Conservation (phyloP, 2,329 filamentous ascomycete genomes). For the Mycosphaerelloides madeirae region DNA sequence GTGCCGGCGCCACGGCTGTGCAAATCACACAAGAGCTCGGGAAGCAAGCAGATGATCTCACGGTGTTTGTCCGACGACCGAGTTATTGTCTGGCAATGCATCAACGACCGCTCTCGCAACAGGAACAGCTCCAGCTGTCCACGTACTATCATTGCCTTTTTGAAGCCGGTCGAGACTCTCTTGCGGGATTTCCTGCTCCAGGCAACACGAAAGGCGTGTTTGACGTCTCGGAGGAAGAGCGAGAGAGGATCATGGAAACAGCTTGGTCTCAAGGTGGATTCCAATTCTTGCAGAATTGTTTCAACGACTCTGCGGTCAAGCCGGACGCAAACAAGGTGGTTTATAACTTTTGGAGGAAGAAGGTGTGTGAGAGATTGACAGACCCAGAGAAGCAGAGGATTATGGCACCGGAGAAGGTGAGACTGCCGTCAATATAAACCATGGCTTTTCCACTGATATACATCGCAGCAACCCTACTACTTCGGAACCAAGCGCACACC, state of each 20-base stretch:
- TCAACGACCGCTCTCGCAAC: slow-evolving; percentile 39
- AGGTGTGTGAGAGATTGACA: slow-evolving; percentile 46
- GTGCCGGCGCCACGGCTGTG: slow-evolving; percentile 41
- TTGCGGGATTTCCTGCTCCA: slow-evolving; percentile 52
- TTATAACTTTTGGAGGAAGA: slow-evolving; percentile 54
- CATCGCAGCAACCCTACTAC: slow-evolving; percentile 35
- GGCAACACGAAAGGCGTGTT: slow-evolving; percentile 49
- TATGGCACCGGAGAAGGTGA: slow-evolving; percentile 43
- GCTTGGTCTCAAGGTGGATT: slow-evolving; percentile 50
- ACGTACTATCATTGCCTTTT: slow-evolving; percentile 47
- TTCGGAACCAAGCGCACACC: slow-evolving; percentile 44
- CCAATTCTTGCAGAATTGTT: slow-evolving; percentile 49
- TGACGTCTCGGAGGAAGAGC: slow-evolving; percentile 38
- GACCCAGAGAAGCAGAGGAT: slow-evolving; percentile 48
- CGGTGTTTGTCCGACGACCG: slow-evolving; percentile 62
- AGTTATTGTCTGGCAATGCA: slow-evolving; percentile 61
- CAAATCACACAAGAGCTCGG: slow-evolving; percentile 35
- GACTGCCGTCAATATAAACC: no score
- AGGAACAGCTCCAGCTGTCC: slow-evolving; percentile 49
- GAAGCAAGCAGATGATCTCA: slow-evolving; percentile 38
- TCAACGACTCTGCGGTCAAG: slow-evolving; percentile 49
- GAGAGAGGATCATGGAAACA: slow-evolving; percentile 40
- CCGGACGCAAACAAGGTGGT: slow-evolving; percentile 47
- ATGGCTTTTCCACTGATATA: no score
- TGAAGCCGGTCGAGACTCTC: slow-evolving; percentile 29